Percentiles rank a stretch among this genome's conserved stretches.
These are phyloP conservation scores for Morella rubra DNA, from an alignment of 306 rosid species.

Conservation along the genomic window DNA sequence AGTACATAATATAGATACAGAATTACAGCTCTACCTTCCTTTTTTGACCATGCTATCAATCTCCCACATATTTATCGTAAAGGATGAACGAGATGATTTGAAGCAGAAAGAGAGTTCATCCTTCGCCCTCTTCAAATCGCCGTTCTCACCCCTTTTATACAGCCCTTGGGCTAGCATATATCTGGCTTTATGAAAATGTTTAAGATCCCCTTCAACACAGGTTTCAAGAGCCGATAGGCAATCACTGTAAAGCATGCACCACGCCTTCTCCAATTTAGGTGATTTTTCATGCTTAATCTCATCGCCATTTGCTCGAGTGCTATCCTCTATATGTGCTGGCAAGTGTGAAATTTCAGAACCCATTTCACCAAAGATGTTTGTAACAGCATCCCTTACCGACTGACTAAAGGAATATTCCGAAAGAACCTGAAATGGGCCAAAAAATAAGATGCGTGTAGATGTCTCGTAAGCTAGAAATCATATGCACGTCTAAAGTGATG, in stretches of 20 bases:
- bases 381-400: slow-evolving; percentile 55
- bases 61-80: slow-evolving; percentile 99
- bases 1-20: slow-evolving; percentile 9
- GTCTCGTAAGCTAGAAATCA: slow-evolving; percentile 6
- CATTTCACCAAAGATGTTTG: slow-evolving; percentile 46
- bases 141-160: slow-evolving; percentile 67
- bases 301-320: slow-evolving; percentile 35
- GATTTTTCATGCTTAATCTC: slow-evolving; percentile 53
- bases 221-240: slow-evolving; percentile 90
- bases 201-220: slow-evolving; percentile 96
- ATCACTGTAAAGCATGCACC: slow-evolving; percentile 83
- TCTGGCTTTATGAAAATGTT: slow-evolving; percentile 98
- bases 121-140: slow-evolving; percentile 81
- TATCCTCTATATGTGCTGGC: slow-evolving; percentile 35
- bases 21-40: slow-evolving; percentile 65
- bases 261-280: slow-evolving; percentile 57
- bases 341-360: slow-evolving; percentile 37
- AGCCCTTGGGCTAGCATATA: slow-evolving; percentile 92
- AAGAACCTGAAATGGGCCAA: slow-evolving; percentile 62
- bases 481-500: slow-evolving; percentile 6
- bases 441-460: slow-evolving; percentile 15
- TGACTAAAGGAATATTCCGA: slow-evolving; percentile 66
- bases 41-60: slow-evolving; percentile 90
- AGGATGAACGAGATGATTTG: slow-evolving; percentile 93
- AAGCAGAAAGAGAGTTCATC: slow-evolving; percentile 98